A percentile compares a stretch with the other conserved stretches of the same genome.
These are phyloP conservation scores for Malassezia cuniculi DNA, from an alignment of 1,284 basidiomycete genomes.

Conservation along the genomic window DNA sequence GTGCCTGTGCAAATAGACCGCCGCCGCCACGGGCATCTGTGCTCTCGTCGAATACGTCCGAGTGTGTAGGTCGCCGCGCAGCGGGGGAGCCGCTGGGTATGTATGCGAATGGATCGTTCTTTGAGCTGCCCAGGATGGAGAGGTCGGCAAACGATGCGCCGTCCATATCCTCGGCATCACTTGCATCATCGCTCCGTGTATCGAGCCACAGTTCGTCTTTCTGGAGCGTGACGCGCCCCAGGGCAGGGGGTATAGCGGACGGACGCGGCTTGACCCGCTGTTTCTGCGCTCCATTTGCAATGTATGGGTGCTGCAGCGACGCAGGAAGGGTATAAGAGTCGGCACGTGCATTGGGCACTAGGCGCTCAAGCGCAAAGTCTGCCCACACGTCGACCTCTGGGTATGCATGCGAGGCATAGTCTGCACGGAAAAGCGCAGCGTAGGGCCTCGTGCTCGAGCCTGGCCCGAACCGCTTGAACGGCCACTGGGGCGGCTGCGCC, in stretches of 20 bases:
- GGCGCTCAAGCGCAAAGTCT: conserved; percentile 28
- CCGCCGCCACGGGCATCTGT: no score
- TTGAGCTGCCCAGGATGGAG: no score
- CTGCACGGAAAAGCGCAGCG: conserved; percentile 20
- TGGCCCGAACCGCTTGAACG: conserved; percentile 24
- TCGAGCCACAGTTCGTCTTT: conserved; percentile 27
- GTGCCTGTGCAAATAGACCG: no score
- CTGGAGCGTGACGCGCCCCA: neutral
- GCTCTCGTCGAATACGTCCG: no score
- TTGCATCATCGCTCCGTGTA: no score
- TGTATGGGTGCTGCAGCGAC: conserved; percentile 18
- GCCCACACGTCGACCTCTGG: conserved; percentile 24
- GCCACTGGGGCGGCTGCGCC: conserved; percentile 17
- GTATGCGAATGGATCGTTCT: no score
- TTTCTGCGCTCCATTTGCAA: no score
- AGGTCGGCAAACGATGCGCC: no score
- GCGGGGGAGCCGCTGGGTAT: no score
- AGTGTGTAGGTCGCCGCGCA: no score
- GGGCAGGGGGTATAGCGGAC: conserved; percentile 6
- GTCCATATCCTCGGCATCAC: conserved; percentile 2
- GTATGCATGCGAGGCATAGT: conserved; percentile 15
- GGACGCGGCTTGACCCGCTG: conserved; percentile 5
- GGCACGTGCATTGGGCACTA: conserved; percentile 15
- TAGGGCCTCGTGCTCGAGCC: conserved; percentile 19
- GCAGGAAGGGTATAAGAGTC: conserved; percentile 8